Base-by-base conservation (phyloP, 768 basidiomycete genomes). In the Boletales sp. region DNA sequence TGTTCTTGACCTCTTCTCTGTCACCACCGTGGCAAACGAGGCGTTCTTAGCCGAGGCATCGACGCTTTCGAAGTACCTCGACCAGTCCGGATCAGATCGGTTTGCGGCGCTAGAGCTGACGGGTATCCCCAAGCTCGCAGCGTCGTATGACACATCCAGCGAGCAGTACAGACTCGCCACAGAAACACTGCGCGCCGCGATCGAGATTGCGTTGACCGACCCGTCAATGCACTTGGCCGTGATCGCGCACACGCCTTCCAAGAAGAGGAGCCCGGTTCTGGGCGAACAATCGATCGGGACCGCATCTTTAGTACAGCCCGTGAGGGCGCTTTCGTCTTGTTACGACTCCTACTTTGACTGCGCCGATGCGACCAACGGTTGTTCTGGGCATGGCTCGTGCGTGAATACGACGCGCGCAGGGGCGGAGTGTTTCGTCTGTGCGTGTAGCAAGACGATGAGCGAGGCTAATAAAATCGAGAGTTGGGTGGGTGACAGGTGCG, bases 401-500 rank as follows among this genome's bases (percentile, higher is more conserved):
- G 74, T 78, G 15, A 64, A 73, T 48, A 80, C 80, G 30, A 79
- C 71, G 41, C 83, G 82, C 56, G 78, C 80, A 5, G 87, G 84
- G 12, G 67, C 66, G 53, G 67, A 70, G 1, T 82, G 81, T 58
- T 82, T 71, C 48, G 65, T 70, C 0, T 81, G 80, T 52, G 63
- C 69, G 4, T 81, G 78, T 54, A 46, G 54, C 1, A 71, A 67
- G 25, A 84, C 81, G 10, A 77, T 76, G 41, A 70, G 77, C 48
- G 74, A 75, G 10, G 66, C 72, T 21, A 77, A 82, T n/a, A 64
- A 82, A 63, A 81, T 76, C 4, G 78, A 83, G 54, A 69, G 66
- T 31, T 93, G 90, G 90, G 89, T 78, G 1, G 90, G 90, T 5
- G 75, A 78, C 46, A 79, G 74, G 54, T 93, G 90, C 57, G 82